These are phyloP conservation scores for Hanseniaspora nectarophila DNA, from an alignment of 805 yeast genomes.

Conservation along the genomic window DNA sequence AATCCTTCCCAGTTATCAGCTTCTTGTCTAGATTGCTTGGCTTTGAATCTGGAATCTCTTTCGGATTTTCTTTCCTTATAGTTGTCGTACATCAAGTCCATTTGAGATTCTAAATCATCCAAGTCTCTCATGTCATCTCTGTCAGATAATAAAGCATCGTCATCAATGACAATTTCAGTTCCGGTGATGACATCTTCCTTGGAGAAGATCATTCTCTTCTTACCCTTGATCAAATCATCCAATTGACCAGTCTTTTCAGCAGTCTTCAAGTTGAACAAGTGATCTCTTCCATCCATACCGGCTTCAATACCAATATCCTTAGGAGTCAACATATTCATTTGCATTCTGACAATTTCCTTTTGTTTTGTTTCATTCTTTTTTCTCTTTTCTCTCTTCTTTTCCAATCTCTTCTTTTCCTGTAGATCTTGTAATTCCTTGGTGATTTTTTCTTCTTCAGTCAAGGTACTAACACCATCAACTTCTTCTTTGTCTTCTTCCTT, in stretches of 20 bases:
- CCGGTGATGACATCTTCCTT: slow-evolving; percentile 44
- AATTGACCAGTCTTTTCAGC: slow-evolving; percentile 82
- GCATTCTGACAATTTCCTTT: slow-evolving; percentile 80
- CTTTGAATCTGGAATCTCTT: slow-evolving; percentile 54
- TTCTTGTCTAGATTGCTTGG: slow-evolving; percentile 57
- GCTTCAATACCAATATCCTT: slow-evolving; percentile 90
- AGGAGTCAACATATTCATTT: slow-evolving; percentile 91
- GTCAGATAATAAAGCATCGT: slow-evolving; percentile 29
- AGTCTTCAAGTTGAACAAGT: slow-evolving; percentile 67
- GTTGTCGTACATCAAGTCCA: slow-evolving; percentile 67
- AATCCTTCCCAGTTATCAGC: slow-evolving; percentile 76
- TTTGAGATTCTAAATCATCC: slow-evolving; percentile 66
- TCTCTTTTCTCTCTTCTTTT: slow-evolving; percentile 69
- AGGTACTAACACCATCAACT: slow-evolving; percentile 50
- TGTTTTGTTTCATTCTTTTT: slow-evolving; percentile 71
- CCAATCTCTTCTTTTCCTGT: slow-evolving; percentile 56
- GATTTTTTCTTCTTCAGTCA: slow-evolving; percentile 80
- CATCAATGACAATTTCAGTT: slow-evolving; percentile 46
- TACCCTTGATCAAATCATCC: slow-evolving; percentile 63
- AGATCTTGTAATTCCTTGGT: slow-evolving; percentile 72
- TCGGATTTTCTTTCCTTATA: slow-evolving; percentile 59
- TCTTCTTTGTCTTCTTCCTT: slow-evolving; percentile 33
- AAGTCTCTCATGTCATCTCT: slow-evolving; percentile 35
- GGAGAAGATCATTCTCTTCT: slow-evolving; percentile 48
- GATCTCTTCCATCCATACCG: slow-evolving; percentile 62